These are phyloP conservation scores for Podospora fimiseda DNA, from an alignment of 495 filamentous ascomycete genomes.

Conservation along the genomic window DNA sequence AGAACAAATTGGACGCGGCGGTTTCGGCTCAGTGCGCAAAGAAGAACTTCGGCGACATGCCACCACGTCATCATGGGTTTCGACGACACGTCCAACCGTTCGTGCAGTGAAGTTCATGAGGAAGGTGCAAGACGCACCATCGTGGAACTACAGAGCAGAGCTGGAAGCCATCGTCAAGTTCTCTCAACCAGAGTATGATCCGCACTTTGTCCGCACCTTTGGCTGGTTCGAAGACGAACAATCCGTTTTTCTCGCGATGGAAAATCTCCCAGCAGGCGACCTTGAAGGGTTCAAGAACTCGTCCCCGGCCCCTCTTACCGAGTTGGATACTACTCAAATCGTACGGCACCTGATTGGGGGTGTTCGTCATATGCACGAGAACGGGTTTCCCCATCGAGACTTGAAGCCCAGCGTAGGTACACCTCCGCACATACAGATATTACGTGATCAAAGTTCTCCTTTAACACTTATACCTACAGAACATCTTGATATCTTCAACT, in stretches of 20 bases:
- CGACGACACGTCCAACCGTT: not conserved
- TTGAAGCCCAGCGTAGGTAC: slow-evolving; percentile 40
- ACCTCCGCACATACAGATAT: too few species aligned
- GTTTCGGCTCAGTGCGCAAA: not conserved
- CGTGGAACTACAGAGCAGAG: slow-evolving; percentile 5
- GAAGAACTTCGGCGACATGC: not conserved
- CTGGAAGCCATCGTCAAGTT: slow-evolving; percentile 13
- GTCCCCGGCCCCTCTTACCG: slow-evolving; percentile 5
- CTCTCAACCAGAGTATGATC: slow-evolving; percentile 12
- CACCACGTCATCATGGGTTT: not conserved
- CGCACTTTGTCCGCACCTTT: slow-evolving; percentile 27
- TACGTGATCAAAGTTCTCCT: too few species aligned
- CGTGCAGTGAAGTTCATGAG: slow-evolving; percentile 10
- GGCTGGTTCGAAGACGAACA: slow-evolving; percentile 35
- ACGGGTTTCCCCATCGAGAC: slow-evolving; percentile 44
- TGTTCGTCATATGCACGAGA: slow-evolving; percentile 40
- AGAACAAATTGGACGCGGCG: not conserved
- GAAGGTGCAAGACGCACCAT: not conserved
- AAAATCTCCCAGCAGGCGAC: slow-evolving; percentile 27
- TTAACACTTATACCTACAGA: slow-evolving; percentile 13
- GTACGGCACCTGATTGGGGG: slow-evolving; percentile 38
- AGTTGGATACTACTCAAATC: slow-evolving; percentile 31
- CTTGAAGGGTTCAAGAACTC: slow-evolving; percentile 16
- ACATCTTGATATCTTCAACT: slow-evolving; percentile 4
- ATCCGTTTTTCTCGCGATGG: slow-evolving; percentile 35